A percentile compares a stretch with the other conserved stretches of the same genome.
These are phyloP conservation scores for Aspergillus sp. DNA, from an alignment of 2,329 filamentous ascomycete species.

Conservation along the genomic window DNA sequence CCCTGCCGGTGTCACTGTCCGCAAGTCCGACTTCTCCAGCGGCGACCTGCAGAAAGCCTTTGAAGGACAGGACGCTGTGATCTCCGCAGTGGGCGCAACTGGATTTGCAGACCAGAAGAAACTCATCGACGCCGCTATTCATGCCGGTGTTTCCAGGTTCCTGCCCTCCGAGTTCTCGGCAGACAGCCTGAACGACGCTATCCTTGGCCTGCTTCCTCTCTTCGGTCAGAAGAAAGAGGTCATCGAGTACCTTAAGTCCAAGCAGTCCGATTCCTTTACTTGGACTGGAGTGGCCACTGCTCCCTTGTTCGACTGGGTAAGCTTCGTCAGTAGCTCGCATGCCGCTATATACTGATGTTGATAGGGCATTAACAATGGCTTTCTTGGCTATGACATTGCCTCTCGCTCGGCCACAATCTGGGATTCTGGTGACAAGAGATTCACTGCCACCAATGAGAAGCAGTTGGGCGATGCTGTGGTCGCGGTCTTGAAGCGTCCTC, in stretches of 20 bases:
- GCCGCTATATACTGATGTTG: not conserved
- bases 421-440: constrained; percentile 56
- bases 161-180: constrained; percentile 35
- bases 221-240: constrained; percentile 27
- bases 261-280: constrained; percentile 48
- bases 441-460: constrained; percentile 52
- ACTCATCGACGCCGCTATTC: constrained; percentile 33
- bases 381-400: constrained; percentile 53
- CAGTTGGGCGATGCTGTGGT: constrained; percentile 55
- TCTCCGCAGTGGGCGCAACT: constrained; percentile 27
- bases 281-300: constrained; percentile 63
- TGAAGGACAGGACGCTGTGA: constrained; percentile 30
- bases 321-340: not conserved
- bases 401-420: constrained; percentile 54
- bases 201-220: constrained; percentile 24
- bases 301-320: constrained; percentile 60
- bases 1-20: constrained; percentile 18
- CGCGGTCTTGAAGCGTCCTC: constrained; percentile 50
- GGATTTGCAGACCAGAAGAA: constrained; percentile 28
- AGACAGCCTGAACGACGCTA: constrained; percentile 25
- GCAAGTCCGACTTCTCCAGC: constrained; percentile 26
- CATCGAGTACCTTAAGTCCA: constrained; percentile 54
- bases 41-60: constrained; percentile 24
- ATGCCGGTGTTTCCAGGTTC: constrained; percentile 33
- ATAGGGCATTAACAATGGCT: constrained; percentile 49